Percentiles rank a stretch among this genome's conserved stretches.
Conservation (phyloP, 179 eudicot genomes). For the Spergularia azorica region DNA sequence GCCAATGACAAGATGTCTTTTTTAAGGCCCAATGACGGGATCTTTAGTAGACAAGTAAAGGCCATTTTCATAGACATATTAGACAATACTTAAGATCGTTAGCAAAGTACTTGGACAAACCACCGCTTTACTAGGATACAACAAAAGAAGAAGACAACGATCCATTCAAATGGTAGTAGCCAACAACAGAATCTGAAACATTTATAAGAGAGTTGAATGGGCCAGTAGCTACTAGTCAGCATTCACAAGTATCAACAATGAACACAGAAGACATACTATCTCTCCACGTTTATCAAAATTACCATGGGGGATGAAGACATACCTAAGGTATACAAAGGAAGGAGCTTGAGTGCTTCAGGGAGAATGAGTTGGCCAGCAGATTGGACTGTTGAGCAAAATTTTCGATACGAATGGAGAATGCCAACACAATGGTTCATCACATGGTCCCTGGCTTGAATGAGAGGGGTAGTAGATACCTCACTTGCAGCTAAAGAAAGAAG, state of each 20-base stretch:
- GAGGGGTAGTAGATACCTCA: slow-evolving; percentile 66
- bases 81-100: too few species aligned
- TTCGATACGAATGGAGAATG: slow-evolving; percentile 82
- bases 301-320: slow-evolving; percentile 27
- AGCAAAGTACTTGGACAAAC: too few species aligned
- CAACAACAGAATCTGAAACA: too few species aligned
- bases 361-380: slow-evolving; percentile 90
- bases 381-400: slow-evolving; percentile 82
- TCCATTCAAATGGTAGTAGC: too few species aligned
- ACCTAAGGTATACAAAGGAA: slow-evolving; percentile 92
- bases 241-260: not conserved
- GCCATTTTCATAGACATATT: too few species aligned
- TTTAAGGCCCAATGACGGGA: too few species aligned
- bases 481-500: slow-evolving; percentile 55
- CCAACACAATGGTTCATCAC: slow-evolving; percentile 72
- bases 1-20: too few species aligned
- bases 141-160: too few species aligned
- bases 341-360: slow-evolving; percentile 92
- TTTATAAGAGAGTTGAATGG: too few species aligned
- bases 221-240: not conserved
- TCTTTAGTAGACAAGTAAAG: too few species aligned
- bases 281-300: not conserved
- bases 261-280: not conserved
- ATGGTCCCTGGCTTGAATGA: slow-evolving; percentile 77
- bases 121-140: too few species aligned